Evolutionary conservation across 345 rosid species (phyloP).

Genomic region (Rhodamnia rubescens): DNA sequence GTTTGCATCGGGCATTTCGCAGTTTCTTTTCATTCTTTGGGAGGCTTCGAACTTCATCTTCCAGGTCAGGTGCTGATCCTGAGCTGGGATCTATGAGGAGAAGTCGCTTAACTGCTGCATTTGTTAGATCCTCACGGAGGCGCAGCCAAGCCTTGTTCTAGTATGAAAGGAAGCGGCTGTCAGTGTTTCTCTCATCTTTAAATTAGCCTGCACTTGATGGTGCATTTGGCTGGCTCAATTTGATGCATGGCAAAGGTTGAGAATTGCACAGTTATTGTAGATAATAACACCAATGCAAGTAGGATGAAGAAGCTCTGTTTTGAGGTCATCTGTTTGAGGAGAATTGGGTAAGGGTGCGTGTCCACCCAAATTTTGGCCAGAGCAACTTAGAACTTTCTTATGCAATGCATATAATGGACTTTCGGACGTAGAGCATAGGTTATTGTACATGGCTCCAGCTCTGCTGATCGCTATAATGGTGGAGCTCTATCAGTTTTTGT

Average conservation of each 20-base stretch:
- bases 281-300: constrained; percentile 8
- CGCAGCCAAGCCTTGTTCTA: constrained; percentile 5
- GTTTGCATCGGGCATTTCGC: constrained; percentile 29
- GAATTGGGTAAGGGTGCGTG: background rate
- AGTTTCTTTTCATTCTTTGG: constrained; percentile 30
- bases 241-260: constrained; percentile 12
- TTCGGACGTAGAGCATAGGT: background rate
- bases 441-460: background rate
- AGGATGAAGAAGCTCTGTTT: background rate
- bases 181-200: background rate
- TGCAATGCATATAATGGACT: background rate
- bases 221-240: constrained; percentile 8
- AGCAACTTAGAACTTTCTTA: background rate
- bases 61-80: constrained; percentile 4
- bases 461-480: background rate
- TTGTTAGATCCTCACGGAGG: constrained; percentile 22
- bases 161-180: constrained; percentile 12
- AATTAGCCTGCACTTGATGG: background rate
- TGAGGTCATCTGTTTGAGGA: background rate
- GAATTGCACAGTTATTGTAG: constrained; percentile 27
- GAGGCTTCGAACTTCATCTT: constrained; percentile 17
- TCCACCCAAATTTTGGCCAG: background rate
- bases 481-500: background rate
- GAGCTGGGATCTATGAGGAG: constrained; percentile 16
- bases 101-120: constrained; percentile 11